phyloP scores from a whole-genome alignment of 805 yeast species.

The Suhomyces pyralidae region DNA sequence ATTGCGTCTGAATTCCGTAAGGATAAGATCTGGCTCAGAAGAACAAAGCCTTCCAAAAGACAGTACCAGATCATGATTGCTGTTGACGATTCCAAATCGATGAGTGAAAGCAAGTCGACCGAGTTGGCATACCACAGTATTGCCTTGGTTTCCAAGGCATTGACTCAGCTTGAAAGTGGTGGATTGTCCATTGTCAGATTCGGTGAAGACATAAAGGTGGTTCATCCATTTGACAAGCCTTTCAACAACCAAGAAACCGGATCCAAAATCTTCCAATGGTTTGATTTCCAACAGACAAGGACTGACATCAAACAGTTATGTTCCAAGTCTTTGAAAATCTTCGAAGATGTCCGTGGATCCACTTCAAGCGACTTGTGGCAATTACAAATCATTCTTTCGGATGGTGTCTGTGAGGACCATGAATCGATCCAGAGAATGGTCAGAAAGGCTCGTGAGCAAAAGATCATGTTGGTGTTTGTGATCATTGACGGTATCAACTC shows the following conservation, averaged over 20 bases:
- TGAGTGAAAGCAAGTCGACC: constrained; percentile 90
- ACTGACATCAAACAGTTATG: constrained; percentile 82
- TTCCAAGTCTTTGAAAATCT: constrained; percentile 65
- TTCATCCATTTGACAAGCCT: constrained; percentile 86
- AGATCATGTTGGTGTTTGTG: constrained; percentile 92
- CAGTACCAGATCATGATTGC: constrained; percentile 97
- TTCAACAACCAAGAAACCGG: constrained; percentile 78
- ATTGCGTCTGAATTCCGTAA: constrained; percentile 97
- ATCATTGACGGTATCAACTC: constrained; percentile 85
- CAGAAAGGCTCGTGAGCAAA: constrained; percentile 86
- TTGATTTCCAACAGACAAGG: constrained; percentile 82
- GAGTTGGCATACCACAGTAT: constrained; percentile 92
- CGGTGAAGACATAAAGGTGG: constrained; percentile 79
- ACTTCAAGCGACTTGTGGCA: constrained; percentile 77
- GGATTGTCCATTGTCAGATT: constrained; percentile 86
- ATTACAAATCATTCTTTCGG: constrained; percentile 86
- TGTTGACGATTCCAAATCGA: constrained; percentile 94
- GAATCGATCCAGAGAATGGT: constrained; percentile 77
- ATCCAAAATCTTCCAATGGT: constrained; percentile 78
- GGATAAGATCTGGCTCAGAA: constrained; percentile 96
- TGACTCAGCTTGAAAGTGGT: constrained; percentile 92
- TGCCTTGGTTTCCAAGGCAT: constrained; percentile 88
- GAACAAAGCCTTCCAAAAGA: constrained; percentile 96
- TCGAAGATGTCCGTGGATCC: constrained; percentile 54
- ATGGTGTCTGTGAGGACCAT: constrained; percentile 97